These are phyloP conservation scores for Clavulina sp. DNA, from an alignment of 768 basidiomycete genomes.

Conservation along the genomic window DNA sequence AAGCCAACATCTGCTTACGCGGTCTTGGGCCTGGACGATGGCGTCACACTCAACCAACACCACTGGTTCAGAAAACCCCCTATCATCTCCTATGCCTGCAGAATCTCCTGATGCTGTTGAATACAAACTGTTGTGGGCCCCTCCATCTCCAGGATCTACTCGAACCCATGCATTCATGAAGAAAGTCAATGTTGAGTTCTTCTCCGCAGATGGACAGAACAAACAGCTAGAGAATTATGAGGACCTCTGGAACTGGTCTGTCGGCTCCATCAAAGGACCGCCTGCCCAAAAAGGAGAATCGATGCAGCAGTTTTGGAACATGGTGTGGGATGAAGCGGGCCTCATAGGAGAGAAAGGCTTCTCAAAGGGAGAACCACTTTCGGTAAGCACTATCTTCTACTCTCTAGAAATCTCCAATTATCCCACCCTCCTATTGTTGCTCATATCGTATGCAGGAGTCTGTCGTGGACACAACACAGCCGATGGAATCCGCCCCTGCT, in stretches of 20 bases:
- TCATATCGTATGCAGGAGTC: neutral
- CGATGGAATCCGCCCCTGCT: slow-evolving; percentile 41
- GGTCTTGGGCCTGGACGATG: no score
- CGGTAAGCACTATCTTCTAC: neutral
- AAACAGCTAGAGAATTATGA: slow-evolving; percentile 36
- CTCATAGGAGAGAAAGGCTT: slow-evolving; percentile 52
- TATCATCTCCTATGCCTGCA: no score
- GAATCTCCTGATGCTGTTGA: no score
- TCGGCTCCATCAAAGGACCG: slow-evolving; percentile 31
- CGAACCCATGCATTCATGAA: no score
- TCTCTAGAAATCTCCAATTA: neutral
- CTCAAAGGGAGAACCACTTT: slow-evolving; percentile 11
- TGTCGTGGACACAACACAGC: slow-evolving; percentile 33
- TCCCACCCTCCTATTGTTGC: neutral
- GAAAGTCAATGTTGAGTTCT: no score
- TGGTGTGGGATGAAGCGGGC: slow-evolving; percentile 51
- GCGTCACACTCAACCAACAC: no score
- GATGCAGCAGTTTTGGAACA: slow-evolving; percentile 42
- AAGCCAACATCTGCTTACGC: no score
- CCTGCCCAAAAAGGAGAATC: no score
- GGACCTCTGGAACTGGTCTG: slow-evolving; percentile 54
- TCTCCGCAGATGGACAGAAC: no score
- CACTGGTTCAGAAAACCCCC: no score
- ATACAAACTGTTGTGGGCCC: no score
- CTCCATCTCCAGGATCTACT: no score